phyloP scores from a whole-genome alignment of 2,329 filamentous ascomycete genomes.

The Cercospora sp. region DNA sequence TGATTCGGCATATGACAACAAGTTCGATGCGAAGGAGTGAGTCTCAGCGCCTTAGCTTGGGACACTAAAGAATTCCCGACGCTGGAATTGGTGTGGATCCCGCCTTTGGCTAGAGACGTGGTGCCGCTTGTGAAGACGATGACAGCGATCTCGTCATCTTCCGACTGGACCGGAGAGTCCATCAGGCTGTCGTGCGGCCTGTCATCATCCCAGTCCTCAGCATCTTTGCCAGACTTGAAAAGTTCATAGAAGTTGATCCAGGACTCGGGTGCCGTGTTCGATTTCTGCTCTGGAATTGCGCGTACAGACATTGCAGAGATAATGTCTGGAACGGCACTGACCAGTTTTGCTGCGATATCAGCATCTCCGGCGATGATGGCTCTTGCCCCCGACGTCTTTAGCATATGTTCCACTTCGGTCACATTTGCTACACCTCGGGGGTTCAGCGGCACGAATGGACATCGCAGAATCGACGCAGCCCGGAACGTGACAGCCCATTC shows the following conservation, averaged over 20 bases:
- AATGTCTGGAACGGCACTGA: neutral
- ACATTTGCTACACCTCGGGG: slow-evolving; percentile 13
- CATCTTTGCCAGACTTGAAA: neutral
- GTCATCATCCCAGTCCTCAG: neutral
- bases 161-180: neutral
- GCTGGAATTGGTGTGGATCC: slow-evolving; percentile 11
- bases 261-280: neutral
- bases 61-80: neutral
- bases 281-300: neutral
- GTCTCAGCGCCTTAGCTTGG: neutral
- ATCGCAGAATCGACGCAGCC: slow-evolving; percentile 14
- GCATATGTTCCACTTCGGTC: slow-evolving; percentile 13
- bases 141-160: slow-evolving; percentile 2
- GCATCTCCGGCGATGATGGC: slow-evolving; percentile 5
- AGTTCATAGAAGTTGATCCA: slow-evolving; percentile 1
- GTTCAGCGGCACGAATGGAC: slow-evolving; percentile 20
- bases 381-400: slow-evolving; percentile 3
- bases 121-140: slow-evolving; percentile 19
- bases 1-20: slow-evolving; percentile 8
- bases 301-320: slow-evolving; percentile 1
- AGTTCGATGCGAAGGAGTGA: neutral
- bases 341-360: neutral
- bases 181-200: neutral
- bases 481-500: slow-evolving; percentile 12
- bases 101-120: slow-evolving; percentile 19